phyloP scores from a whole-genome alignment of 2,329 filamentous ascomycete species.

The Clonostachys solani region DNA sequence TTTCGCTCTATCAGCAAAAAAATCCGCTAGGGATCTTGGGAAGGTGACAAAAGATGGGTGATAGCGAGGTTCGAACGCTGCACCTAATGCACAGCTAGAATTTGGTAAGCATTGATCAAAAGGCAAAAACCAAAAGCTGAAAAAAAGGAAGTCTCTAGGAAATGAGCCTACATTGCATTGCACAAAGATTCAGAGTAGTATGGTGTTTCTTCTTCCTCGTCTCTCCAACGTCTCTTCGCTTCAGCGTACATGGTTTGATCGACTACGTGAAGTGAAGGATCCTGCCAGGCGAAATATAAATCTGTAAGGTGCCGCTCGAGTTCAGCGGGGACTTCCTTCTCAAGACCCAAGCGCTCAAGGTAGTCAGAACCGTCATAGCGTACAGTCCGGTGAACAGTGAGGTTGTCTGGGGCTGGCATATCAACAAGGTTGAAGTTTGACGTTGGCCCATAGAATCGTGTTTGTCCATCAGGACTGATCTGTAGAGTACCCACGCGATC shows the following conservation, averaged over 20 bases:
- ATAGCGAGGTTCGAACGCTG: slow-evolving; percentile 20
- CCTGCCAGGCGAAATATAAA: slow-evolving; percentile 13
- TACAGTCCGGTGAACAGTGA: slow-evolving; percentile 15
- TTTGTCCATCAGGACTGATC: slow-evolving; percentile 12
- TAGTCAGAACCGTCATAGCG: slow-evolving; percentile 15
- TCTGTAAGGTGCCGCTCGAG: slow-evolving; percentile 10
- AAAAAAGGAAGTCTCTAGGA: not conserved
- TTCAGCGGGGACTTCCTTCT: slow-evolving; percentile 7
- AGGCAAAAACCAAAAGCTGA: not conserved
- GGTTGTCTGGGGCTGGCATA: slow-evolving; percentile 12
- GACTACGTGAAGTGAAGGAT: slow-evolving; percentile 14
- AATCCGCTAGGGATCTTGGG: slow-evolving; percentile 25
- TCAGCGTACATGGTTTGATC: slow-evolving; percentile 12
- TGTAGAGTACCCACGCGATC: slow-evolving; percentile 15
- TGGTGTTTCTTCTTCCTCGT: slow-evolving; percentile 12
- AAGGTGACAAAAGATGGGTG: slow-evolving; percentile 6
- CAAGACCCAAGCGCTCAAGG: slow-evolving; percentile 12
- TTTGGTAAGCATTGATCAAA: not conserved
- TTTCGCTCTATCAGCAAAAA: slow-evolving; percentile 17
- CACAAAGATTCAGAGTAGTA: slow-evolving; percentile 18
- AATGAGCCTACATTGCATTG: slow-evolving; percentile 15
- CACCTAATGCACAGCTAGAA: slow-evolving; percentile 30
- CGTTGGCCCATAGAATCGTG: slow-evolving; percentile 16
- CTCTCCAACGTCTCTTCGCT: slow-evolving; percentile 6
- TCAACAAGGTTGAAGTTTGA: slow-evolving; percentile 17